Evolutionary conservation across 2,329 filamentous ascomycete genomes (phyloP).

Genomic region (Grosmannia clavigera): DNA sequence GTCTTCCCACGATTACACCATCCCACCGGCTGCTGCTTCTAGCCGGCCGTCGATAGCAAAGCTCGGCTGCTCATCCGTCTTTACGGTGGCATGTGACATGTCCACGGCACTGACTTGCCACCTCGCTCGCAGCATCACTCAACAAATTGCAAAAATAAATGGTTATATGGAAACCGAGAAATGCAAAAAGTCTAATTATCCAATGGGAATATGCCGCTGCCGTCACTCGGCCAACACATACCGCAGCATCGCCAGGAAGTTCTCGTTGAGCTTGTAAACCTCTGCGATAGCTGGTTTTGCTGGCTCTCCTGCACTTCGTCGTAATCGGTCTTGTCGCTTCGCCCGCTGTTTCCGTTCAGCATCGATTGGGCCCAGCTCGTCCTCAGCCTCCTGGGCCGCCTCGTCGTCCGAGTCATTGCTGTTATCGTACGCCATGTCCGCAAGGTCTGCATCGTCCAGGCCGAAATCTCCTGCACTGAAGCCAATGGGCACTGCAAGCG

Average conservation of each 20-base stretch:
- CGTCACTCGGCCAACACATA: slow-evolving; percentile 62
- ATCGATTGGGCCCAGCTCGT: slow-evolving; percentile 75
- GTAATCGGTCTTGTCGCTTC: slow-evolving; percentile 67
- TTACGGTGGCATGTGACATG: too few relatives aligned
- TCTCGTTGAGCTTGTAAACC: slow-evolving; percentile 65
- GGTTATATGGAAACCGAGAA: neutral
- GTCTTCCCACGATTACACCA: too few relatives aligned
- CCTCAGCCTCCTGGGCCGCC: slow-evolving; percentile 57
- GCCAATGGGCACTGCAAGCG: slow-evolving; percentile 36
- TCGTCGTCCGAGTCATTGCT: slow-evolving; percentile 48
- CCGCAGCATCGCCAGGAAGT: slow-evolving; percentile 72
- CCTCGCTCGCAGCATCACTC: neutral
- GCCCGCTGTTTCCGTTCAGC: slow-evolving; percentile 69
- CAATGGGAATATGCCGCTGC: neutral
- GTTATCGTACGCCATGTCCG: slow-evolving; percentile 74
- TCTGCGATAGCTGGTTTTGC: slow-evolving; percentile 68
- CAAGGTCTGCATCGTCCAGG: slow-evolving; percentile 71
- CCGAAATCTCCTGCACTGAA: slow-evolving; percentile 85
- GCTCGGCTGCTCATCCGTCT: too few relatives aligned
- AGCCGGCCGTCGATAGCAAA: too few relatives aligned
- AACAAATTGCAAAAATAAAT: neutral
- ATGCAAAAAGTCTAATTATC: neutral
- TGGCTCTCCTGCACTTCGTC: slow-evolving; percentile 72
- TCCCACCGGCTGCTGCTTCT: too few relatives aligned
- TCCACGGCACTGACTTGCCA: too few relatives aligned